These are phyloP conservation scores for Syzygium malaccense DNA, from an alignment of 441 rosid genomes.

Conservation along the genomic window DNA sequence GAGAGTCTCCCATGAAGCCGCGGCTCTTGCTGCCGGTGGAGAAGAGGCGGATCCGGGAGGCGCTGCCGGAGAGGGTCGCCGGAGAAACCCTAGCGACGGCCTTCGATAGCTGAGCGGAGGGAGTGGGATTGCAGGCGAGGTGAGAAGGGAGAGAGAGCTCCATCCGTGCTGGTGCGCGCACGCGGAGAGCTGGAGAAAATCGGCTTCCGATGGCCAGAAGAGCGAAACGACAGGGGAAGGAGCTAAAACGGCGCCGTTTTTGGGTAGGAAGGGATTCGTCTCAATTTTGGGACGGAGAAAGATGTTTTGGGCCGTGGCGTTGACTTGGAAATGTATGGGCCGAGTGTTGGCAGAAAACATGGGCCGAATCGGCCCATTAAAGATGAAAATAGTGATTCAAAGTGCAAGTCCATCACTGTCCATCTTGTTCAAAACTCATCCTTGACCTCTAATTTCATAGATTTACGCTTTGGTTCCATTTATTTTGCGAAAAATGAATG, in stretches of 20 bases:
- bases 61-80: not conserved
- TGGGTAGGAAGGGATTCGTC: not conserved
- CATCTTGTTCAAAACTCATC: not conserved
- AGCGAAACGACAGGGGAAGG: not conserved
- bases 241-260: not conserved
- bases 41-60: not conserved
- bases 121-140: constrained; percentile 1
- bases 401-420: not conserved
- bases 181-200: not conserved
- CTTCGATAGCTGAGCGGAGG: constrained; percentile 8
- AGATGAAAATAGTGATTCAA: too few relatives aligned
- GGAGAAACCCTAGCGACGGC: constrained; percentile 4
- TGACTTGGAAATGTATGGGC: not conserved
- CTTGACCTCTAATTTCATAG: not conserved
- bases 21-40: not conserved
- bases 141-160: constrained; percentile 14
- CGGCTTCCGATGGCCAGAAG: not conserved
- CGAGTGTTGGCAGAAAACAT: not conserved
- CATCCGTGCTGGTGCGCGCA: not conserved
- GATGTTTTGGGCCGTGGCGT: not conserved
- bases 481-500: too few relatives aligned
- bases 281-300: not conserved
- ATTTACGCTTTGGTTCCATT: not conserved
- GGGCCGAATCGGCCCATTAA: not conserved
- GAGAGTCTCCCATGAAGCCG: constrained; percentile 20